Conservation (phyloP, 345 rosid genomes). For the Citrus mangshanensis region DNA sequence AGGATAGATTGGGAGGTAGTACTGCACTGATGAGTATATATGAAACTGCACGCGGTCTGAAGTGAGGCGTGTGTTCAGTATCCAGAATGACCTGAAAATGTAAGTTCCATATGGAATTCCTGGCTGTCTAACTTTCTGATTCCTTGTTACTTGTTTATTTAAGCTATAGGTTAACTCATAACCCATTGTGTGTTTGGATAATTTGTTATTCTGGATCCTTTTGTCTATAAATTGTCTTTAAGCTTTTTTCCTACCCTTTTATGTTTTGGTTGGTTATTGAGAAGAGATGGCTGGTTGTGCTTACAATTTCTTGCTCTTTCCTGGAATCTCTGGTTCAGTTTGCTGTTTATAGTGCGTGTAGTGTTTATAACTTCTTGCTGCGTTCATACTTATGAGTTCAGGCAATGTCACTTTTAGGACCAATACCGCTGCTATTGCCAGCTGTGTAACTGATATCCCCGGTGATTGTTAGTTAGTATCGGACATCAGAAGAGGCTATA, state of each 20-base stretch:
- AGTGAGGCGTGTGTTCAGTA: slow-evolving; percentile 64
- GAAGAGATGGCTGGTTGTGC: not conserved
- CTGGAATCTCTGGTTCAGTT: not conserved
- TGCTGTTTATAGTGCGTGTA: not conserved
- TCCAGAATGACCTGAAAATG: slow-evolving; percentile 53
- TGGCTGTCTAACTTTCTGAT: not conserved
- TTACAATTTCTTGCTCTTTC: not conserved
- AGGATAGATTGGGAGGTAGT: slow-evolving; percentile 32
- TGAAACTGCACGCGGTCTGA: slow-evolving; percentile 59
- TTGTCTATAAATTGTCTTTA: not conserved
- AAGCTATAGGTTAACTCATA: not conserved
- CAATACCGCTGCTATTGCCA: slow-evolving; percentile 26
- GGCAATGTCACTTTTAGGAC: slow-evolving; percentile 46
- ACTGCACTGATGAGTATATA: no score
- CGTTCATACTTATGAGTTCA: slow-evolving; percentile 29
- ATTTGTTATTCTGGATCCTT: not conserved
- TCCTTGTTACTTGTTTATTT: not conserved
- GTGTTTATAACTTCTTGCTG: slow-evolving; percentile 10
- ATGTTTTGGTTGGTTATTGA: not conserved
- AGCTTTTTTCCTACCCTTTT: not conserved
- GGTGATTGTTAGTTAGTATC: no score
- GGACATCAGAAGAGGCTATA: slow-evolving; percentile 57
- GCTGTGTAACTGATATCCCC: slow-evolving; percentile 42
- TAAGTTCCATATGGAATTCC: slow-evolving; percentile 20
- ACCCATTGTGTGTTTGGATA: not conserved